These are phyloP conservation scores for Mortierella sp. DNA, from an alignment of 371 early-diverging fungal genomes.

Conservation along the genomic window DNA sequence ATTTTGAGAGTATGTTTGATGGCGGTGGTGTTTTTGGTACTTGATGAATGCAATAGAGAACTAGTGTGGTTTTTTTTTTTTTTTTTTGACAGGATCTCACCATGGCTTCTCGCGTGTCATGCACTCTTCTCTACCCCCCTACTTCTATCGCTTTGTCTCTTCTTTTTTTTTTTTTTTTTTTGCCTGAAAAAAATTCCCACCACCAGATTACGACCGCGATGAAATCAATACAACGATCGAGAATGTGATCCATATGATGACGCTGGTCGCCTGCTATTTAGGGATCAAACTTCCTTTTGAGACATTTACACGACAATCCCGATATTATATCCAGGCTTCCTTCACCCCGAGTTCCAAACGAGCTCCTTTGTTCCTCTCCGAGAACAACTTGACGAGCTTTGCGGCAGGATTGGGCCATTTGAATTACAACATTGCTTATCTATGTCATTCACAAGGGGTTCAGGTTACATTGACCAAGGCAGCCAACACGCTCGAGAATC, in stretches of 20 bases:
- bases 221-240: constrained; percentile 87
- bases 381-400: constrained; percentile 67
- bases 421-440: constrained; percentile 85
- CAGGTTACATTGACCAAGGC: constrained; percentile 63
- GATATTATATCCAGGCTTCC: constrained; percentile 36
- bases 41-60: too few relatives aligned
- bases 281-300: constrained; percentile 81
- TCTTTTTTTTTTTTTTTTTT: too few relatives aligned
- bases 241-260: constrained; percentile 80
- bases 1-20: constrained; percentile 38
- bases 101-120: constrained; percentile 12
- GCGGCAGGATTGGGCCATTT: constrained; percentile 84
- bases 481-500: constrained; percentile 77
- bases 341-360: constrained; percentile 47
- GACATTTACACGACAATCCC: constrained; percentile 42
- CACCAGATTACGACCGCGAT: constrained; percentile 67
- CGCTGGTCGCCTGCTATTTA: constrained; percentile 81
- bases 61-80: too few relatives aligned
- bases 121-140: constrained; percentile 14
- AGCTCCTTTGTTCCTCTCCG: constrained; percentile 74
- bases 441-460: constrained; percentile 87
- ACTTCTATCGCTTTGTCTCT: constrained; percentile 4
- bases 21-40: too few relatives aligned
- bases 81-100: constrained; percentile 8
- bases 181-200: constrained; percentile 7